Evolutionary conservation across 345 rosid species (phyloP).

Genomic region (Bruguiera gymnorhiza): DNA sequence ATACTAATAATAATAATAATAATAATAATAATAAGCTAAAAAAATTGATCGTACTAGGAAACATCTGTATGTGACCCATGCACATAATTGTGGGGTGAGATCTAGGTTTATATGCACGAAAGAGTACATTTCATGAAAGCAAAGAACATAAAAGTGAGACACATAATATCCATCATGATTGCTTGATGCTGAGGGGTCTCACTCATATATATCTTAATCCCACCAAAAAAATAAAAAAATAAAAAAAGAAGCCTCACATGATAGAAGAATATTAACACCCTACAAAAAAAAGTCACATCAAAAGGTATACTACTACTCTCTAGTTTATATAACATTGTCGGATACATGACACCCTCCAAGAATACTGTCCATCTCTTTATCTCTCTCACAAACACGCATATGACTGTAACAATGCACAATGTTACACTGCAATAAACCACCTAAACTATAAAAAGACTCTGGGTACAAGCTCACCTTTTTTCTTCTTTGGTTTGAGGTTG

Average conservation of each 20-base stretch:
- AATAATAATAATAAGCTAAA: constrained; percentile 10
- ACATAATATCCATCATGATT: constrained; percentile 16
- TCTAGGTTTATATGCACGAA: neutral
- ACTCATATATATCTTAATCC: constrained; percentile 1
- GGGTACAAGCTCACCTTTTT: too few relatives aligned
- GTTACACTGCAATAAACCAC: too few relatives aligned
- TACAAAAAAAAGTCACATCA: constrained; percentile 3
- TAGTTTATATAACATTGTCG: too few relatives aligned
- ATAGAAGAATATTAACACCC: constrained; percentile 17
- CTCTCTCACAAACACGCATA: too few relatives aligned
- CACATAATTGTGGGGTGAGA: neutral
- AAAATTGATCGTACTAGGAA: constrained; percentile 11
- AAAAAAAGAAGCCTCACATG: constrained; percentile 26
- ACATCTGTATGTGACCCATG: neutral
- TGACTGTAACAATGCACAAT: too few relatives aligned
- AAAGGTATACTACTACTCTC: too few relatives aligned
- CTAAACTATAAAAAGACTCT: too few relatives aligned
- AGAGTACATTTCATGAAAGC: neutral
- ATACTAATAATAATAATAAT: constrained; percentile 4
- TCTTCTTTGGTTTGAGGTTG: too few relatives aligned
- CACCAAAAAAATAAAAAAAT: too few relatives aligned
- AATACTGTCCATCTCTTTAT: too few relatives aligned
- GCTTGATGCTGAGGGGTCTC: constrained; percentile 9
- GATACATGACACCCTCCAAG: too few relatives aligned
- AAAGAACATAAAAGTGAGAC: too few relatives aligned